Percentiles rank a stretch among this genome's conserved stretches.
These are phyloP conservation scores for Betula pendula DNA, from an alignment of 306 rosid species.

Conservation along the genomic window DNA sequence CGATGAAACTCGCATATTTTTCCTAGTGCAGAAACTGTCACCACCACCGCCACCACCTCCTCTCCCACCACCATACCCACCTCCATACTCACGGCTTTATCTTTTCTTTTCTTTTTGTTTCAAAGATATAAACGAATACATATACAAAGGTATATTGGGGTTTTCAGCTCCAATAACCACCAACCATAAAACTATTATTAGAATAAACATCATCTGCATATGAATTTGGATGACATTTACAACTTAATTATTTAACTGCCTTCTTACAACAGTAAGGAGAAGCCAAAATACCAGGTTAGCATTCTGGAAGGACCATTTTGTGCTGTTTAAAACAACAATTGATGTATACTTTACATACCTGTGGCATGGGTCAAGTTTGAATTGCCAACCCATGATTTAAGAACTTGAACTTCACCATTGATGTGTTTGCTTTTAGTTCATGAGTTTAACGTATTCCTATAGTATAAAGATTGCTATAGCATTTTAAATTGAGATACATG, in stretches of 20 bases:
- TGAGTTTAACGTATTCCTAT: too few relatives aligned
- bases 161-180: constrained; percentile 88
- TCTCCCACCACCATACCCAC: too few relatives aligned
- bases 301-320: neutral
- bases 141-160: too few relatives aligned
- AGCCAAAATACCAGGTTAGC: neutral
- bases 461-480: neutral
- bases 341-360: neutral
- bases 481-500: too few relatives aligned
- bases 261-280: neutral
- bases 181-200: neutral
- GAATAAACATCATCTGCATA: neutral
- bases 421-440: too few relatives aligned
- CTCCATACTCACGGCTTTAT: too few relatives aligned
- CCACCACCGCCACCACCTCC: too few relatives aligned
- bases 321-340: neutral
- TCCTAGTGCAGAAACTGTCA: constrained; percentile 77
- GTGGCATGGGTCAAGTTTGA: neutral
- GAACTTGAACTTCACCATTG: too few relatives aligned
- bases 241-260: neutral
- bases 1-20: constrained; percentile 87
- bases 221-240: constrained; percentile 18
- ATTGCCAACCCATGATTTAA: neutral
- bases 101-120: too few relatives aligned
- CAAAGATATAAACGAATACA: too few relatives aligned